Conservation (phyloP, 1,284 basidiomycete genomes). For the Puccinia horiana region DNA sequence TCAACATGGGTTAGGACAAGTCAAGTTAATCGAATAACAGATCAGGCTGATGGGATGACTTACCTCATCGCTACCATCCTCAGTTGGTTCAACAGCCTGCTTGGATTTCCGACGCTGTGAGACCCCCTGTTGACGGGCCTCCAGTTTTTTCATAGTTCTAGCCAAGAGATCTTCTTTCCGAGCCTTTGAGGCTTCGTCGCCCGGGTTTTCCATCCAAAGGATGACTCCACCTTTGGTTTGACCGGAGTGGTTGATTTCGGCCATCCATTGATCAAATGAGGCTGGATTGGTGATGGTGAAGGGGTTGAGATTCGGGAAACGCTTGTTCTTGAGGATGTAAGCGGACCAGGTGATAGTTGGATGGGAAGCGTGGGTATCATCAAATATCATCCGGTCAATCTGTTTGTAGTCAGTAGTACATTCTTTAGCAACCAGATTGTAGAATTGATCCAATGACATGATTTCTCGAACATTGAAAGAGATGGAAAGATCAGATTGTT, state of each 20-base stretch:
- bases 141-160: not conserved
- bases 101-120: not conserved
- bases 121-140: not conserved
- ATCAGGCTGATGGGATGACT: too few relatives aligned
- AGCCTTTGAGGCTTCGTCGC: not conserved
- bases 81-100: not conserved
- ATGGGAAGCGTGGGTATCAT: not conserved
- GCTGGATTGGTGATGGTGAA: not conserved
- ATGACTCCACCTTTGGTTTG: not conserved
- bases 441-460: not conserved
- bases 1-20: too few relatives aligned
- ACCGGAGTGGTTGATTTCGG: not conserved
- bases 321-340: constrained; percentile 4
- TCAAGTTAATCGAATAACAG: too few relatives aligned
- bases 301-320: not conserved
- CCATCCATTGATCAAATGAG: not conserved
- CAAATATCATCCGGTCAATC: not conserved
- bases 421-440: not conserved
- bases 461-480: not conserved
- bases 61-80: not conserved
- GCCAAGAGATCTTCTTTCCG: not conserved
- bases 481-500: not conserved
- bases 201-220: not conserved
- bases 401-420: not conserved
- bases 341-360: not conserved